Evolutionary conservation across 164 flowering plant species (phyloP).

Genomic region (Houttuynia cordata): DNA sequence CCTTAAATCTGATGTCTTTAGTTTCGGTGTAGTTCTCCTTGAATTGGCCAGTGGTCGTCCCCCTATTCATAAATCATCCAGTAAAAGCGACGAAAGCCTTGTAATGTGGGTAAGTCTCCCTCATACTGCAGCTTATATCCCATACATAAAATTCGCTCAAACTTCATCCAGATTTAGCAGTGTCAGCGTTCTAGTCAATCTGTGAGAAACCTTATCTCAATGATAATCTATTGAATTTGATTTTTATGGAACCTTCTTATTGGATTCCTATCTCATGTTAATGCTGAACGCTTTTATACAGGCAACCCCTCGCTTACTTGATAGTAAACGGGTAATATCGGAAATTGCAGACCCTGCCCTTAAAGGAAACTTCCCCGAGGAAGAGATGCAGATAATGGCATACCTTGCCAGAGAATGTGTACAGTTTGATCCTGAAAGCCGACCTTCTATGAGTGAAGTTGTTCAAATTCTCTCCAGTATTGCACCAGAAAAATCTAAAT

Average conservation of each 20-base stretch:
- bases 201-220: no score
- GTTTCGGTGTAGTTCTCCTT: slow-evolving; percentile 96
- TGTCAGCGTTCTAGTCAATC: no score
- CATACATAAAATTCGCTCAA: no score
- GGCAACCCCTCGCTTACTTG: slow-evolving; percentile 74
- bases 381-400: slow-evolving; percentile 91
- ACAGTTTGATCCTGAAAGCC: slow-evolving; percentile 74
- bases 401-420: slow-evolving; percentile 91
- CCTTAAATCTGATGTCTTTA: slow-evolving; percentile 88
- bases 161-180: no score
- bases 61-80: slow-evolving; percentile 52
- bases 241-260: no score
- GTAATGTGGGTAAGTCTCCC: slow-evolving; percentile 70
- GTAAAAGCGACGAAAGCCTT: slow-evolving; percentile 77
- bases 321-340: slow-evolving; percentile 47
- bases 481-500: slow-evolving; percentile 49
- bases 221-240: no score
- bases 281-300: slow-evolving; percentile 10
- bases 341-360: slow-evolving; percentile 82
- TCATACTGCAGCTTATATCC: neutral
- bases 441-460: slow-evolving; percentile 91
- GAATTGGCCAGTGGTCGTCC: slow-evolving; percentile 84
- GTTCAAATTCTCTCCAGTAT: slow-evolving; percentile 89
- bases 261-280: neutral
- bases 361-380: slow-evolving; percentile 59